A percentile compares a stretch with the other conserved stretches of the same genome.
Evolutionary conservation across 768 basidiomycete genomes (phyloP).

Genomic region (Saitozyma podzolica): DNA sequence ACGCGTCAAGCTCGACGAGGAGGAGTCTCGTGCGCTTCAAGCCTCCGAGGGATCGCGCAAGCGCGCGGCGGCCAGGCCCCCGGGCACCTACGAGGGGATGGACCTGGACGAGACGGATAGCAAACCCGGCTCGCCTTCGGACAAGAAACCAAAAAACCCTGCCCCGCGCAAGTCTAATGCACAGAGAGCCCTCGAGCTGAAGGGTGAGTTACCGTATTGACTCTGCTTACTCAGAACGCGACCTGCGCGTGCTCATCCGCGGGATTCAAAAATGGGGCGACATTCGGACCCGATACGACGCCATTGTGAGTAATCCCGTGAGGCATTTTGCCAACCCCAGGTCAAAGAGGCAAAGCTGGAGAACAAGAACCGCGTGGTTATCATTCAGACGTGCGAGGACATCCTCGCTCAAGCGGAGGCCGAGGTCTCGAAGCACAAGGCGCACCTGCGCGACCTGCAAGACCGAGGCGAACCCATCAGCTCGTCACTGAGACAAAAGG

Average conservation of each 20-base stretch:
- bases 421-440: conserved; percentile 80
- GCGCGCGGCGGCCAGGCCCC: conserved; percentile 72
- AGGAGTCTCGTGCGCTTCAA: conserved; percentile 67
- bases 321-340: conserved; percentile 53
- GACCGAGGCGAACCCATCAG: conserved; percentile 84
- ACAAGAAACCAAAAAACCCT: conserved; percentile 58
- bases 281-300: conserved; percentile 87
- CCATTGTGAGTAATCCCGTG: conserved; percentile 67
- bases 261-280: conserved; percentile 98
- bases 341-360: conserved; percentile 84
- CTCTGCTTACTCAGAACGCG: conserved; percentile 64
- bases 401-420: conserved; percentile 80
- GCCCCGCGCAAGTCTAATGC: conserved; percentile 83
- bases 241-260: conserved; percentile 89
- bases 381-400: conserved; percentile 87
- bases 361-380: conserved; percentile 90
- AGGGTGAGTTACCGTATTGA: conserved; percentile 53
- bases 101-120: conserved; percentile 59
- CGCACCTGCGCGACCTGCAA: conserved; percentile 71
- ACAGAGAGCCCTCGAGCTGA: conserved; percentile 93
- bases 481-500: conserved; percentile 94
- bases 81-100: conserved; percentile 81
- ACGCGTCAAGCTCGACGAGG: conserved; percentile 76
- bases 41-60: conserved; percentile 71
- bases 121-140: conserved; percentile 60